Base-by-base conservation (phyloP, 2,329 filamentous ascomycete species). In the Curvularia eragrostidis region DNA sequence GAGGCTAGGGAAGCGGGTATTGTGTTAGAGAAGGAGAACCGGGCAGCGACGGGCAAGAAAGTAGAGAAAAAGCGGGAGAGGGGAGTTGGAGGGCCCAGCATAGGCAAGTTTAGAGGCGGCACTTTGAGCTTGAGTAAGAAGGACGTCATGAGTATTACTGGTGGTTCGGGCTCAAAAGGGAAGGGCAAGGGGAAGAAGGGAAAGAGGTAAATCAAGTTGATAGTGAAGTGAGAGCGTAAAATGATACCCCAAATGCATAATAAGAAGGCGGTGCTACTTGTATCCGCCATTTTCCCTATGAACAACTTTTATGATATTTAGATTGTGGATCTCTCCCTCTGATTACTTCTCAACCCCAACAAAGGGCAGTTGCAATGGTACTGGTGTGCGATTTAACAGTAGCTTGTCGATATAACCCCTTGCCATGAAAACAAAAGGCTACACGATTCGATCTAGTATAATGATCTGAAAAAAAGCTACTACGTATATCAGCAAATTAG, bases 1-100 rank as follows among this genome's bases (percentile, higher is more conserved):
- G 91, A 97, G 75, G 95, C 95, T 1, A 87, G 84, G 71, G 94
- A 98, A 82, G 96, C 94, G 68, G 95, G 94, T 5, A 88, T 98
- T 67, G 87, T 98, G 48, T 80, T 98, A 32, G 95, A 98, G 81
- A 83, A 82, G 60, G 74, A 71, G 56, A 72, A 76, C 54, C 80
- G 75, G 56, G 32, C 10, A 24, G 6, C 23, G n/a, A 70, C 68
- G 67, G 64, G 74, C 54, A 71, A 75, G 72, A 79, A 84, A 77
- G 82, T 74, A 61, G 73, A 72, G 67, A 66, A 75, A 68, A 72
- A 77, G 74, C 79, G 85, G 78, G 82, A 87, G 66, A 79, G 87
- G 75, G 80, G 85, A 0, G 86, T 97, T 36, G 91, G 91, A 62
- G 87, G 87, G 28, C 92, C 94, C 0, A 87, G 85, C 2, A 86